Percentiles rank a stretch among this genome's conserved stretches.
Evolutionary conservation across 2,329 filamentous ascomycete genomes (phyloP).

Genomic region (Pseudocercospora cruenta): DNA sequence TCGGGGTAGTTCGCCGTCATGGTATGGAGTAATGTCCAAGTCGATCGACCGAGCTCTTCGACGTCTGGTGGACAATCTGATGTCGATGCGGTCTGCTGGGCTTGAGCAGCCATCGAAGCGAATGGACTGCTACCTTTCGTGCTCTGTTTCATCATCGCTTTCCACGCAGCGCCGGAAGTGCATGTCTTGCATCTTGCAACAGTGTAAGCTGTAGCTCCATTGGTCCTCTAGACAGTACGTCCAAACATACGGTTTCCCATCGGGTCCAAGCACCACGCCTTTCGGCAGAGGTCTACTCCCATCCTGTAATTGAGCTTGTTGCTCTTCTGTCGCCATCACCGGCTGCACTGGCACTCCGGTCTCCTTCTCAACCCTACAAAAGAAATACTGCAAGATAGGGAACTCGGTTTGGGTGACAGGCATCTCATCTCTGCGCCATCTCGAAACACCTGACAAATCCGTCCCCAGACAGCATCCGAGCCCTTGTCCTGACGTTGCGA

Average conservation of each 20-base stretch:
- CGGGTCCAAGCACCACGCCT: constrained; percentile 74
- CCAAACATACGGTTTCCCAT: constrained; percentile 77
- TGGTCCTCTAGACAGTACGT: neutral
- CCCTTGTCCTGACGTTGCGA: constrained; percentile 16
- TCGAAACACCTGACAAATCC: constrained; percentile 29
- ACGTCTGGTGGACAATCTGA: constrained; percentile 88
- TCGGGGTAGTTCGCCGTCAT: constrained; percentile 86
- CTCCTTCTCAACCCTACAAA: constrained; percentile 41
- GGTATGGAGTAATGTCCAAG: constrained; percentile 92
- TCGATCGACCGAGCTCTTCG: constrained; percentile 79
- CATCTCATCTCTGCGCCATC: constrained; percentile 32
- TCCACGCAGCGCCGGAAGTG: constrained; percentile 64
- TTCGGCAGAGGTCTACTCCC: constrained; percentile 62
- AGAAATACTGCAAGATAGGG: constrained; percentile 45
- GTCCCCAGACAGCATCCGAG: constrained; percentile 2
- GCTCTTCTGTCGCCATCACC: constrained; percentile 37
- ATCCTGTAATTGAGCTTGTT: constrained; percentile 34
- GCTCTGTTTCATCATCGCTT: constrained; percentile 53
- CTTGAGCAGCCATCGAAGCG: constrained; percentile 41
- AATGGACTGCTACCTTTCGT: constrained; percentile 33
- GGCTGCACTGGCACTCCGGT: constrained; percentile 44
- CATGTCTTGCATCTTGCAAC: constrained; percentile 68
- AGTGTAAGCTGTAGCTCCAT: constrained; percentile 5
- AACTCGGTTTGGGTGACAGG: constrained; percentile 40
- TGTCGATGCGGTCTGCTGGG: constrained; percentile 23